Conservation (phyloP, 75 land plant species). For the Selaginella tamariscina region DNA sequence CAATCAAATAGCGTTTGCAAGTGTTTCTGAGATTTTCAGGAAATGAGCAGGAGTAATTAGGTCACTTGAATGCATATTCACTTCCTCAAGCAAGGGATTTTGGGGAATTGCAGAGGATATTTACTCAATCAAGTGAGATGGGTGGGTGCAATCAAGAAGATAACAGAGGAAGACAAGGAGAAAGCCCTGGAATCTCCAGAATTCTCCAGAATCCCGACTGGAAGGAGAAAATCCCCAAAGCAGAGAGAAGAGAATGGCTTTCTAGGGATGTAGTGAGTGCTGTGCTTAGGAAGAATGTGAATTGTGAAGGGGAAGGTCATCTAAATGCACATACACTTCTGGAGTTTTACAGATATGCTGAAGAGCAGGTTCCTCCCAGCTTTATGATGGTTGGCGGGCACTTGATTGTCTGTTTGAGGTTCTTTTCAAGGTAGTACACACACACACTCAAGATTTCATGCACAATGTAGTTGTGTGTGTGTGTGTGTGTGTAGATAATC, state of each 20-base stretch:
- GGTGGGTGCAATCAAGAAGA: too few relatives aligned
- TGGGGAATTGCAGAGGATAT: too few relatives aligned
- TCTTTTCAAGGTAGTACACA: too few relatives aligned
- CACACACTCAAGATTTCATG: too few relatives aligned
- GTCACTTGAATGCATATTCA: too few relatives aligned
- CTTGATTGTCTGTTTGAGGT: background rate
- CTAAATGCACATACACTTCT: background rate
- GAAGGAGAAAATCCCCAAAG: background rate
- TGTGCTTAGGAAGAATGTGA: background rate
- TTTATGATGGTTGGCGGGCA: background rate
- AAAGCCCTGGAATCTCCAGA: background rate
- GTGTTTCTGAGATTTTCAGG: too few relatives aligned
- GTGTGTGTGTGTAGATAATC: too few relatives aligned
- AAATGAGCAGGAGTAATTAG: too few relatives aligned
- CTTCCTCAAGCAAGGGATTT: too few relatives aligned
- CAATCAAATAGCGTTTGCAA: too few relatives aligned
- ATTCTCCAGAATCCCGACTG: background rate
- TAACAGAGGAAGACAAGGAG: background rate
- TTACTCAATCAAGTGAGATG: too few relatives aligned
- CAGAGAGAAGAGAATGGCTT: background rate
- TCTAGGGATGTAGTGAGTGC: background rate
- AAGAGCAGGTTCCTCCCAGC: background rate
- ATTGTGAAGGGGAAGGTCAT: background rate
- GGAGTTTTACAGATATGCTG: background rate
- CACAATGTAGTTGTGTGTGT: too few relatives aligned